Base-by-base conservation (phyloP, 2,329 filamentous ascomycete genomes). In the Fusarium falciforme region DNA sequence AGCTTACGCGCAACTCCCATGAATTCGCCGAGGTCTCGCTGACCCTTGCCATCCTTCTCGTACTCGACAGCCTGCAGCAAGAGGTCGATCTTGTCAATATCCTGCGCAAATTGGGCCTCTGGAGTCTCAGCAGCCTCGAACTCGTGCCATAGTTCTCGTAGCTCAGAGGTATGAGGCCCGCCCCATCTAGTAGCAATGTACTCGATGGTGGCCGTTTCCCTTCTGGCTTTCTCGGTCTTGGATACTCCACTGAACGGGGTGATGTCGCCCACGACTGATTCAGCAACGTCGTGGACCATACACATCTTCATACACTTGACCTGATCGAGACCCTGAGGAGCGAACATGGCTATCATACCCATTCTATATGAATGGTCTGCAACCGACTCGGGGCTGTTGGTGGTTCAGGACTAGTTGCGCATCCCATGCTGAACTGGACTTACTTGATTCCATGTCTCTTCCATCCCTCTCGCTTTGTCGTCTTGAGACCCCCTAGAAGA, bases 341-440 rank as follows among this genome's bases (percentile, higher is more conserved):
- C 94, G 72, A 98, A 90, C 91, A 99, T 93, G 71, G 94, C 94
- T 83, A 99, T 94, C 77, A 98, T 90, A 40, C 95, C 94, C 96
- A 99, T 99, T 83, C 96, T 94, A 85, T 98, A 99, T 95, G 98
- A 99, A 88, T 99, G 96, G 85, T 99, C 96, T 63, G 94, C 90
- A 80, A 99, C 98, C 1, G 94, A 97, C 84, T 99, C 96, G 80
- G 94, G 93, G 66, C 89, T 91, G 72, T 7, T 36, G 38, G 20
- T 27, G 20, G 55, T 54, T 65, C 10, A 67, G 66, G 44, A 35
- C 58, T 25, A 22, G n/a, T 38, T 29, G 27, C 27, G 4, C 25
- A 22, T 14, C 22, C 44, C 33, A 9, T 11, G n/a, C 8, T n/a
- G 22, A 16, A 25, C 16, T 17, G 25, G 27, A 72, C 70, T 58